Evolutionary conservation across 1,284 basidiomycete species (phyloP).

Genomic region (Bjerkandera adusta): DNA sequence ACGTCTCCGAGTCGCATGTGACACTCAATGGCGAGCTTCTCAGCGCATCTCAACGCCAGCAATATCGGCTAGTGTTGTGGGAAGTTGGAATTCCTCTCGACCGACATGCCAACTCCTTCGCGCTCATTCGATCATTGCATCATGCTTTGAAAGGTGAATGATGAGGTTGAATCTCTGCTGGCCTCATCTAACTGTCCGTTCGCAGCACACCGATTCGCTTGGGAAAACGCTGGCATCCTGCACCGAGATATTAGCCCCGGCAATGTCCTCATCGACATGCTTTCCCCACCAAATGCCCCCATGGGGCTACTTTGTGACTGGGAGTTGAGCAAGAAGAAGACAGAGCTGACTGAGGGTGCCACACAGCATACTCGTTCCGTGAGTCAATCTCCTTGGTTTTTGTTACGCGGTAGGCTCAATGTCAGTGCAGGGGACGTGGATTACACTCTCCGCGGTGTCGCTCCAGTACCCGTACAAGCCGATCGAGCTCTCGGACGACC

Average conservation of each 20-base stretch:
- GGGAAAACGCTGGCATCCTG: neutral
- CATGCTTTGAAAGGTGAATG: neutral
- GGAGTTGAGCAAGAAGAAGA: constrained; percentile 4
- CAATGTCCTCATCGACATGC: constrained; percentile 2
- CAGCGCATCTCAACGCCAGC: neutral
- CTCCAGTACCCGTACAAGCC: constrained; percentile 8
- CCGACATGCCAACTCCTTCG: neutral
- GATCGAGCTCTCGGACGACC: constrained; percentile 6
- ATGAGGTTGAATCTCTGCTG: too few species aligned
- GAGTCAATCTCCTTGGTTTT: neutral
- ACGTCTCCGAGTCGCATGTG: neutral
- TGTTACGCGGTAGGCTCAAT: neutral
- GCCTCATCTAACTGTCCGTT: neutral
- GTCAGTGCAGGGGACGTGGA: constrained; percentile 7
- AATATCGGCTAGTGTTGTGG: neutral
- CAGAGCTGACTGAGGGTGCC: neutral
- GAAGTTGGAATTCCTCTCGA: neutral
- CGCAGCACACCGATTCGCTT: neutral
- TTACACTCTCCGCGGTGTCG: constrained; percentile 1
- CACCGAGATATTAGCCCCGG: constrained; percentile 7
- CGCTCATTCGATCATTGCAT: neutral
- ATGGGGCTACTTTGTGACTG: constrained; percentile 2
- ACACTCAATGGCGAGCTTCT: neutral
- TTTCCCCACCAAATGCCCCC: neutral
- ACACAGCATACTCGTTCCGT: neutral